Evolutionary conservation across 257 asterid genomes (phyloP).

Genomic region (Avicennia marina): DNA sequence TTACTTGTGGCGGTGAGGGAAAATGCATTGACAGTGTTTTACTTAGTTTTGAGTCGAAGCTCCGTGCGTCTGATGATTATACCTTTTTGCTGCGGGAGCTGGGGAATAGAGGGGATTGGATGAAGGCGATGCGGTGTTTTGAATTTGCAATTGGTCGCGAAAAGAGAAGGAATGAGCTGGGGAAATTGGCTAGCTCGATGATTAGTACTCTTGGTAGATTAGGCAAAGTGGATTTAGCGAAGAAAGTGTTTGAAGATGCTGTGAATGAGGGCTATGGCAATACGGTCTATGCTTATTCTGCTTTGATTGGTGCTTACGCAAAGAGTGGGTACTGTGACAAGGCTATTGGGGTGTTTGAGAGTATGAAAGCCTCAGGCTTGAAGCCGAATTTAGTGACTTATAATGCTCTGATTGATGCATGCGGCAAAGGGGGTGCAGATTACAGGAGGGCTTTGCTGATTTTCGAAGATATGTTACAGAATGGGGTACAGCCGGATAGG

Average conservation of each 20-base stretch:
- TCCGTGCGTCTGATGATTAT: slow-evolving; percentile 66
- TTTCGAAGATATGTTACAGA: slow-evolving; percentile 66
- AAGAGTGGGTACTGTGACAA: slow-evolving; percentile 80
- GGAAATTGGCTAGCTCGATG: slow-evolving; percentile 85
- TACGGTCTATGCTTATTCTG: slow-evolving; percentile 81
- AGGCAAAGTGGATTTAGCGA: slow-evolving; percentile 82
- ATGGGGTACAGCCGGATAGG: slow-evolving; percentile 80
- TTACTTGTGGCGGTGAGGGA: slow-evolving; percentile 32
- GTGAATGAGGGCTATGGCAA: slow-evolving; percentile 73
- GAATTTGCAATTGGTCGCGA: slow-evolving; percentile 66
- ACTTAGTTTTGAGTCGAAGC: slow-evolving; percentile 44
- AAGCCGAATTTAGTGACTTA: slow-evolving; percentile 88
- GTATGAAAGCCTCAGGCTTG: slow-evolving; percentile 78
- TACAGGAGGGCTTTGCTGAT: slow-evolving; percentile 71
- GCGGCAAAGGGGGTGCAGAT: slow-evolving; percentile 96
- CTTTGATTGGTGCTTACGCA: slow-evolving; percentile 83
- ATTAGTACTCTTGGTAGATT: slow-evolving; percentile 86
- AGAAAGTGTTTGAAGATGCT: slow-evolving; percentile 57
- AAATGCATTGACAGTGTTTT: slow-evolving; percentile 32
- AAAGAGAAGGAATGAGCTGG: slow-evolving; percentile 54
- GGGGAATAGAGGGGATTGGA: slow-evolving; percentile 82
- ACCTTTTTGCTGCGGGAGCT: slow-evolving; percentile 71
- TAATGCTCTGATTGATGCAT: slow-evolving; percentile 86
- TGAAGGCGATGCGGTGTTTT: slow-evolving; percentile 60
- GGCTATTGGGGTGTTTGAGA: slow-evolving; percentile 61